Base-by-base conservation (phyloP, 2,329 filamentous ascomycete genomes). In the Diatrype stigma region DNA sequence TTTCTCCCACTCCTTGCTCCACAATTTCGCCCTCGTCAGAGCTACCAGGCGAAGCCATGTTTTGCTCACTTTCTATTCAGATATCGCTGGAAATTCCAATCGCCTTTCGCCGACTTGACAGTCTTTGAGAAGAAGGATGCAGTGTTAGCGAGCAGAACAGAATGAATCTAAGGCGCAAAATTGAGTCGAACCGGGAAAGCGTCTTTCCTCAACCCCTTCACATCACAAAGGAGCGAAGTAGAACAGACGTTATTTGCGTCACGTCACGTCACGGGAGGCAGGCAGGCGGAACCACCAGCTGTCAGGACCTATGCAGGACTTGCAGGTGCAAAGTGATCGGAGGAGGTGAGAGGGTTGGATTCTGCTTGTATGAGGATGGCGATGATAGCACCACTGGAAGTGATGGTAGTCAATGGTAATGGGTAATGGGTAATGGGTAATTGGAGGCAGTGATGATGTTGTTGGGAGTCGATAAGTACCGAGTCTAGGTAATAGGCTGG, bases 11-110 rank as follows among this genome's bases (percentile, higher is more conserved):
- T 73, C 80, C 79, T 74, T 82, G 82, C 74, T 92, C 89, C 70
- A 87, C 74, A 72, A 93, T 90, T 78, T 95, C 90, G 74, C 90
- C 90, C 74, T 95, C 89, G 72, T 90, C 89, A 66, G 88, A 89
- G 74, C 86, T 90, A 62, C 74, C 74, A 61, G 69, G 59, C 56
- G 63, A 63, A 23, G 62, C 62, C 65, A 68, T 58, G 14, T 63
- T 56, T 61, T 63, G 62, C 60, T 66, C 60, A 62, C 63, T 64
- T 58, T 63, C 53, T 58, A 46, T 55, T 59, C 51, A 44, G 48
- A 56, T 51, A 45, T 45, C 38, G 57, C 45, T 53, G 56, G 49
- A 53, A 56, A 59, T 49, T 48, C 47, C 52, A 47, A 53, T 51
- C 44, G 52, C 53, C 57, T 61, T 60, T 55, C 53, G 56, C 40